Base-by-base conservation (phyloP, 805 yeast genomes). In the Blastobotrys americana region DNA sequence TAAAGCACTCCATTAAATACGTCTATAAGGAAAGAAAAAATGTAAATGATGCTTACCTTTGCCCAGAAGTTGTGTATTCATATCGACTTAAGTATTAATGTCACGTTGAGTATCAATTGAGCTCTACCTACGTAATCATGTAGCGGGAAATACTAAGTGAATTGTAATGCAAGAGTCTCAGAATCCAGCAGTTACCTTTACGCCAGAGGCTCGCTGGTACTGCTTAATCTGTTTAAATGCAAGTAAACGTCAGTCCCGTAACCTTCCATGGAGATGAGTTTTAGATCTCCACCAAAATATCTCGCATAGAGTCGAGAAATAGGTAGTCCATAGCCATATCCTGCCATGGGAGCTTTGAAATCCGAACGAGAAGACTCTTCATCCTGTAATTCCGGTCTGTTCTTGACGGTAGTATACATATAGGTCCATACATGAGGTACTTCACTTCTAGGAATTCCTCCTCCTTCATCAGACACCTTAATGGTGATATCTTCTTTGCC, bases 201-300 rank as follows among this genome's bases (percentile, higher is more conserved):
- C 37, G 60, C 67, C 36, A 69, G 51, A 3, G 90, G 93, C 64
- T 84, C 94, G 45, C 78, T 73, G 2, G 82, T 76, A 42, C 83
- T 76, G 54, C 83, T 78, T 55, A 87, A 74, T 44, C 94, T 71
- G 63, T 87, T 87, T 60, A 87, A 70, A 65, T 88, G 96, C 57
- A 88, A 64, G 57, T 87, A 88, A 1, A 85, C 96, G 60, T 87
- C 96, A 1, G 96, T 87, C 13, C 96, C 96, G 58, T 87, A 85
- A 5, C 95, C 95, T 64, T 87, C 96, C 95, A 88, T 85, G 27
- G 87, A 78, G 45, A 86, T 87, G 56, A 88, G 71, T 58, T 82
- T 83, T 62, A 87, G 73, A 56, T 88, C 96, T 3, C 95, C 95
- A 4, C 95, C 95, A 59, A 88, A 87, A 61, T 87, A 87, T 51